phyloP scores from a whole-genome alignment of 768 basidiomycete species.

The Auriculariales sp. region DNA sequence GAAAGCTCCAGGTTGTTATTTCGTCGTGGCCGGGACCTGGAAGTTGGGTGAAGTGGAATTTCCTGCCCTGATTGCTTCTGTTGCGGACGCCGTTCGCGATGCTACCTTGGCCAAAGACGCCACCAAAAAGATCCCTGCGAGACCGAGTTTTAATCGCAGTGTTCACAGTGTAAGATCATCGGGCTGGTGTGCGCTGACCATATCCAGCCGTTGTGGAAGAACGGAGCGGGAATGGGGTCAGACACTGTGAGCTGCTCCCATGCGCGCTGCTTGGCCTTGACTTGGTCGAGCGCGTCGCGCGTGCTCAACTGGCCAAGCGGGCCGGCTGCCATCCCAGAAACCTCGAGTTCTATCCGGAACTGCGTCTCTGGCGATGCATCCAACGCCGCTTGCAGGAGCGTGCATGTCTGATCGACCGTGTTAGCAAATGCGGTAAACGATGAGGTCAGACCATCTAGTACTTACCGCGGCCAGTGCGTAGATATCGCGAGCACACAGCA shows the following conservation, averaged over 20 bases:
- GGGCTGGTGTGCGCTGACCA: slow-evolving; percentile 38
- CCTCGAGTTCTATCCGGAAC: slow-evolving; percentile 35
- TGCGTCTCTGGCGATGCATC: slow-evolving; percentile 29
- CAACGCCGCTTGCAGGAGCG: slow-evolving; percentile 23
- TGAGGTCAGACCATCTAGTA: not conserved
- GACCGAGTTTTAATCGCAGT: not conserved
- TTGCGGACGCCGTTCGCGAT: slow-evolving; percentile 29
- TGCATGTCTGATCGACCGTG: slow-evolving; percentile 21
- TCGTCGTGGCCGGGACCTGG: slow-evolving; percentile 16
- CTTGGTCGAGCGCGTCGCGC: slow-evolving; percentile 26
- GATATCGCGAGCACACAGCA: not conserved
- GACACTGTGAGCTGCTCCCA: slow-evolving; percentile 33
- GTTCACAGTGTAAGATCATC: slow-evolving; percentile 22
- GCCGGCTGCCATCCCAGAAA: slow-evolving; percentile 26
- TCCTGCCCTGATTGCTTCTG: no score
- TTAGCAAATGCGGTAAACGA: not conserved
- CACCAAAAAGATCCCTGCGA: not conserved
- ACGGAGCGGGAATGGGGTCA: slow-evolving; percentile 19
- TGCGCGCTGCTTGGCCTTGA: slow-evolving; percentile 28
- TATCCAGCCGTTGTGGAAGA: slow-evolving; percentile 28
- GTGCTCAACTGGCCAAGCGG: slow-evolving; percentile 19
- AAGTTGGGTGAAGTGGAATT: slow-evolving; percentile 38
- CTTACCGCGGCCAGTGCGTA: not conserved
- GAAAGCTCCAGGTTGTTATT: slow-evolving; percentile 26
- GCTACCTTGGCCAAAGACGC: slow-evolving; percentile 23